Evolutionary conservation across 2,329 filamentous ascomycete species (phyloP).

Genomic region (Pezicula neosporulosa): DNA sequence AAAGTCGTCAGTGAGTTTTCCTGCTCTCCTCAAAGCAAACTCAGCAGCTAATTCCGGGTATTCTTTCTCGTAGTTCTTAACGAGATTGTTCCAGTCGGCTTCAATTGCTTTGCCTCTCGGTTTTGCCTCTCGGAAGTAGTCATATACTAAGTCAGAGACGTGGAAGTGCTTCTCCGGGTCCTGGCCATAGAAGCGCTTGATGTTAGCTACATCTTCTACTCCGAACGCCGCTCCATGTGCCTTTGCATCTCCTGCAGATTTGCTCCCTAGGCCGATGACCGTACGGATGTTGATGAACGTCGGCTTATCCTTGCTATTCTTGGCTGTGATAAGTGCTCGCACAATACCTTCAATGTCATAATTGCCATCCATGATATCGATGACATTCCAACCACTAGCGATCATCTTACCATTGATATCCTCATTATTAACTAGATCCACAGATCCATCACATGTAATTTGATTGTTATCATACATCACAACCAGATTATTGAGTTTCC

Average conservation of each 20-base stretch:
- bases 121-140: conserved; percentile 45
- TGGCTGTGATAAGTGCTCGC: conserved; percentile 35
- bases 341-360: conserved; percentile 40
- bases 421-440: conserved; percentile 43
- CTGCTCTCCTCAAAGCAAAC: conserved; percentile 43
- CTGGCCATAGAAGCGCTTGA: conserved; percentile 37
- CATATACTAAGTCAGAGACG: conserved; percentile 41
- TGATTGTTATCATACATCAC: conserved; percentile 51
- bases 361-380: conserved; percentile 42
- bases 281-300: conserved; percentile 49
- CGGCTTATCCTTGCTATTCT: conserved; percentile 37
- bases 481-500: conserved; percentile 43
- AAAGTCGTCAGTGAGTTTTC: conserved; percentile 46
- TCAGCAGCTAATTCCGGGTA: conserved; percentile 48
- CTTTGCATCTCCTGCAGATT: conserved; percentile 24
- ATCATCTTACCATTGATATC: conserved; percentile 47
- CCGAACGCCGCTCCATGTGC: conserved; percentile 20
- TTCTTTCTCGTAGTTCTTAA: conserved; percentile 38
- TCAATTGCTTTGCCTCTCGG: conserved; percentile 41
- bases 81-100: conserved; percentile 40
- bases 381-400: conserved; percentile 44
- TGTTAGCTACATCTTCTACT: conserved; percentile 9
- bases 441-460: conserved; percentile 45
- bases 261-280: conserved; percentile 41
- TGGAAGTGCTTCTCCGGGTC: conserved; percentile 33